A percentile compares a stretch with the other conserved stretches of the same genome.
phyloP scores from a whole-genome alignment of 75 land plant species.

The Chamaecyparis obtusa region DNA sequence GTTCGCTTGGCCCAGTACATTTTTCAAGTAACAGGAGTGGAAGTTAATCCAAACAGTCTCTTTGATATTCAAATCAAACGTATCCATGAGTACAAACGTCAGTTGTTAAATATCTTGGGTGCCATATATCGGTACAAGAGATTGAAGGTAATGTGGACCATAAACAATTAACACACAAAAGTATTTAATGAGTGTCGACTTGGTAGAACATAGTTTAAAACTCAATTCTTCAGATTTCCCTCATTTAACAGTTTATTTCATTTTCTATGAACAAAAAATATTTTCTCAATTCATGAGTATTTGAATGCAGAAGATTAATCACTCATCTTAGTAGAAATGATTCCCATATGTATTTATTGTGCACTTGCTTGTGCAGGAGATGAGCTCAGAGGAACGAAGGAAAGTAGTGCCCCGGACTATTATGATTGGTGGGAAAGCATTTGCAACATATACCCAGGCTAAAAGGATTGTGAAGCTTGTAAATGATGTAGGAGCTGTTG shows the following conservation, averaged over 20 bases:
- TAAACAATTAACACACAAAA: background rate
- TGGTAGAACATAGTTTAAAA: background rate
- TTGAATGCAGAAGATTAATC: background rate
- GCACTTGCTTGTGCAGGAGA: constrained; percentile 39
- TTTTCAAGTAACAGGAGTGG: constrained; percentile 58
- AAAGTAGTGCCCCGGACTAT: constrained; percentile 77
- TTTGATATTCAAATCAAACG: constrained; percentile 98
- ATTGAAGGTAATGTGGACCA: constrained; percentile 55
- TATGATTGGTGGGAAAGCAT: constrained; percentile 98
- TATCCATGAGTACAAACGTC: constrained; percentile 97
- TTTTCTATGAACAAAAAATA: background rate
- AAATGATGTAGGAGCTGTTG: constrained; percentile 91
- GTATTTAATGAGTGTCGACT: background rate
- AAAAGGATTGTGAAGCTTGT: constrained; percentile 95
- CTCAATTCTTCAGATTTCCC: background rate
- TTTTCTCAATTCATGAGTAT: background rate
- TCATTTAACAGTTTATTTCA: background rate
- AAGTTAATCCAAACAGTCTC: constrained; percentile 62
- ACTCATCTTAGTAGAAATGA: background rate
- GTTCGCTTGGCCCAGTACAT: constrained; percentile 71
- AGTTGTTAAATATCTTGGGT: constrained; percentile 84
- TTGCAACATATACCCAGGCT: constrained; percentile 96
- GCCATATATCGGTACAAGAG: constrained; percentile 90
- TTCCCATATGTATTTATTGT: background rate
- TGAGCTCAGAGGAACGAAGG: constrained; percentile 74